These are phyloP conservation scores for Yamadazyma diospyri DNA, from an alignment of 1,139 yeast species.

Conservation along the genomic window DNA sequence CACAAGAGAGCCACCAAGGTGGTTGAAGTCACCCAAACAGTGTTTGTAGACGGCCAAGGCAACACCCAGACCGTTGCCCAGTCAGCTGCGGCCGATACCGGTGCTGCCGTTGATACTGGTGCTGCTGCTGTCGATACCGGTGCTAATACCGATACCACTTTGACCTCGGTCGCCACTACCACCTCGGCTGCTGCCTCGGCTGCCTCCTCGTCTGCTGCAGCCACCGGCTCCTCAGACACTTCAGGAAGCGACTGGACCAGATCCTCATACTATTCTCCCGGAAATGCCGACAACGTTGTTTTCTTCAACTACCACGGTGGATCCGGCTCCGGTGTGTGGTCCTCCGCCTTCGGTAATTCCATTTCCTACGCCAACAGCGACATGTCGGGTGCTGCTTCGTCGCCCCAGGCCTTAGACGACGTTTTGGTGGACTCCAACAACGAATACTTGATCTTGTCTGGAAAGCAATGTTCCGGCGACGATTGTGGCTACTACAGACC, in stretches of 20 bases:
- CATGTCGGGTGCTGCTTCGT: constrained; percentile 67
- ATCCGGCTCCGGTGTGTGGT: constrained; percentile 80
- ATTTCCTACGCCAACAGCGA: constrained; percentile 77
- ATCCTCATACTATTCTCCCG: constrained; percentile 67
- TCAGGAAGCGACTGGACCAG: constrained; percentile 66
- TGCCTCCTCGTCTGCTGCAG: constrained; percentile 17
- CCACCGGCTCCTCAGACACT: constrained; percentile 28
- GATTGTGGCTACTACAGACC: constrained; percentile 68
- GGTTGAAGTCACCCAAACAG: constrained; percentile 74
- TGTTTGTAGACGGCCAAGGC: constrained; percentile 58
- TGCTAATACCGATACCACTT: constrained; percentile 30
- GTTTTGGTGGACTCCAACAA: constrained; percentile 52
- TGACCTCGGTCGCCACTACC: constrained; percentile 21
- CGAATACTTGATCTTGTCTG: constrained; percentile 62
- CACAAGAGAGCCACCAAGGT: constrained; percentile 59
- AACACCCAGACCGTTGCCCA: constrained; percentile 36
- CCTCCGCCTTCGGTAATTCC: constrained; percentile 84
- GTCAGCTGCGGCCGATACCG: constrained; percentile 38
- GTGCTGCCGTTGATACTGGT: constrained; percentile 23
- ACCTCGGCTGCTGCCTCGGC: constrained; percentile 18
- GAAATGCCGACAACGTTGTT: constrained; percentile 58
- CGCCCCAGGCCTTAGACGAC: constrained; percentile 51
- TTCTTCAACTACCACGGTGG: constrained; percentile 89
- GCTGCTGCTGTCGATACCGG: constrained; percentile 22
- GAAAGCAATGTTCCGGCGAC: constrained; percentile 48